Base-by-base conservation (phyloP, 2,329 filamentous ascomycete species). In the Huntiella moniliformis region DNA sequence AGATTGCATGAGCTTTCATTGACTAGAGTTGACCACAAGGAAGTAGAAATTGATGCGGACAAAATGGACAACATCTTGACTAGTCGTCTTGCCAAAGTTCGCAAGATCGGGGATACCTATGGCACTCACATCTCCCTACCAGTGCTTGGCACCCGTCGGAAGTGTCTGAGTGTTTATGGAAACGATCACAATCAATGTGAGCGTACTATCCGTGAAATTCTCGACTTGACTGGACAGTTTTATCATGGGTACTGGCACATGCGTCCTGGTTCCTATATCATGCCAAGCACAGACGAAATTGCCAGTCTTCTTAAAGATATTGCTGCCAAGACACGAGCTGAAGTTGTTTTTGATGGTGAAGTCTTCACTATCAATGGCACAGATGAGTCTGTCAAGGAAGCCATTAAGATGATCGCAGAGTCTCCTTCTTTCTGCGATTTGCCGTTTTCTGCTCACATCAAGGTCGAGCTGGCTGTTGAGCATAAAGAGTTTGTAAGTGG, bases 401-500 rank as follows among this genome's bases (percentile, higher is more conserved):
- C 88, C n/a, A 74, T 98, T 65, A 82, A 79, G 61, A 87, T 96
- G 47, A 85, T 98, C 55, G 84, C 88, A 46, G 82, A 93, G 53
- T 82, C 94, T 53, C 80, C 82, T 37, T 93, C 95, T 56, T 83
- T 92, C 50, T 79, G 80, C 53, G 81, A 86, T 55, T 77, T 82
- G 37, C 82, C 84, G 53, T 93, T 92, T 57, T 87, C 92, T 59
- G 92, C 98, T 59, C 78, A 87, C 47, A 88, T 98, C 58, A 96
- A 96, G 68, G 93, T 98, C 52, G 91, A 98, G 67, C 79, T 98
- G 47, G 91, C 91, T 57, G 96, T 96, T 58, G 91, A 98, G 65
- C 91, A 98, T 68, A 98, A 98, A 63, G 91, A 98, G 58, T 98
- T 98, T 59, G 91, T 98, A 48, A 95, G 87, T 55, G 91, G 91